A percentile compares a stretch with the other conserved stretches of the same genome.
phyloP scores from a whole-genome alignment of 1,139 yeast species.

The Yamadazyma oceani region DNA sequence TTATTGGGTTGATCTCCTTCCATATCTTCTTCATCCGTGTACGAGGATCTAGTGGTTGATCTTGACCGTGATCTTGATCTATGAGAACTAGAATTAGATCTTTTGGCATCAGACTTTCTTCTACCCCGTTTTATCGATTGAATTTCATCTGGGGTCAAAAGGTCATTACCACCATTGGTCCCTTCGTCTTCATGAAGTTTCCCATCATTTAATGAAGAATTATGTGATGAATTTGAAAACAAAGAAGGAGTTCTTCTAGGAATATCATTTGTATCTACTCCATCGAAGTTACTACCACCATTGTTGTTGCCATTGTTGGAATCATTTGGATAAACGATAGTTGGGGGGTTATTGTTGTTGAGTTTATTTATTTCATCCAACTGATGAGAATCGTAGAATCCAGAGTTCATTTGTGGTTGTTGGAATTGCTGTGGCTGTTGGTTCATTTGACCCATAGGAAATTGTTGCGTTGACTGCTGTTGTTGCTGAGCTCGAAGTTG shows the following conservation, averaged over 20 bases:
- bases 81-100: not conserved
- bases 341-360: constrained; percentile 30
- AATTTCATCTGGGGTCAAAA: constrained; percentile 38
- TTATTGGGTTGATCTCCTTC: constrained; percentile 15
- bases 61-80: constrained; percentile 20
- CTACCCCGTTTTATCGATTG: constrained; percentile 35
- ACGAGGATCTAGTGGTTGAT: constrained; percentile 17
- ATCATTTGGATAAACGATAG: constrained; percentile 20
- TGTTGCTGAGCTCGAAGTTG: constrained; percentile 1
- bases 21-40: constrained; percentile 16
- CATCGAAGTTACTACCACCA: constrained; percentile 3
- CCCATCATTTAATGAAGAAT: constrained; percentile 14
- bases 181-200: constrained; percentile 3
- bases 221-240: constrained; percentile 34
- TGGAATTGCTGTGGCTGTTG: constrained; percentile 1
- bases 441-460: not conserved
- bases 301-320: constrained; percentile 2
- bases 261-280: constrained; percentile 3
- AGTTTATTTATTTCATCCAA: constrained; percentile 18
- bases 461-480: not conserved
- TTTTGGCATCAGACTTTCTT: constrained; percentile 18
- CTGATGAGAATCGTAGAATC: constrained; percentile 18
- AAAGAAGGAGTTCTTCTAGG: constrained; percentile 42
- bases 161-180: constrained; percentile 9
- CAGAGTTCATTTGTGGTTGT: constrained; percentile 15